Evolutionary conservation across 345 rosid species (phyloP).

Genomic region (Camelina hispida): DNA sequence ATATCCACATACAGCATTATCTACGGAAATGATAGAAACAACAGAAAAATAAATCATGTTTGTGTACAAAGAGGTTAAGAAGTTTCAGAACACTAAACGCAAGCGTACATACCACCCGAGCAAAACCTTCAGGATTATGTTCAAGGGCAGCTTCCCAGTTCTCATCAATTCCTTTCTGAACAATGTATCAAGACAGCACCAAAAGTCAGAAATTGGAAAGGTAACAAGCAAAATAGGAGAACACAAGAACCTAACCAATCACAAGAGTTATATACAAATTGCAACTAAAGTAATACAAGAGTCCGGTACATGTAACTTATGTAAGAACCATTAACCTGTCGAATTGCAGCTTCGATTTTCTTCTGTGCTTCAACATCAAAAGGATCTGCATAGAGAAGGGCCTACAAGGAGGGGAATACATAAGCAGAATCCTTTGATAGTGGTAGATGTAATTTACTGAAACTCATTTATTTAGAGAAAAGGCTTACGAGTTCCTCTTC

Average conservation of each 20-base stretch:
- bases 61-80: constrained; percentile 60
- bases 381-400: constrained; percentile 94
- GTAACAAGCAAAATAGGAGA: neutral
- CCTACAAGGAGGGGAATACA: constrained; percentile 48
- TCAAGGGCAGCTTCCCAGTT: constrained; percentile 99
- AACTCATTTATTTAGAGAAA: neutral
- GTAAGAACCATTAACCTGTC: constrained; percentile 63
- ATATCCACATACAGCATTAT: constrained; percentile 96
- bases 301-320: neutral
- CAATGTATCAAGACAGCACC: constrained; percentile 28
- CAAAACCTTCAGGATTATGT: constrained; percentile 97
- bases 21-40: constrained; percentile 48
- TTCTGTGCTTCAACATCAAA: constrained; percentile 95
- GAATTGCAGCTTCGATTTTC: constrained; percentile 98
- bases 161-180: constrained; percentile 99
- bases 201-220: neutral
- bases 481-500: constrained; percentile 84
- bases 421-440: constrained; percentile 17
- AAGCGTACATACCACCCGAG: constrained; percentile 85
- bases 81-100: constrained; percentile 30
- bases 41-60: constrained; percentile 15
- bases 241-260: neutral
- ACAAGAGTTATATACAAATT: too few species aligned
- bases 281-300: too few species aligned
- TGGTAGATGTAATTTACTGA: constrained; percentile 3